phyloP scores from a whole-genome alignment of 768 basidiomycete species.

The Cubamyces lactineus region DNA sequence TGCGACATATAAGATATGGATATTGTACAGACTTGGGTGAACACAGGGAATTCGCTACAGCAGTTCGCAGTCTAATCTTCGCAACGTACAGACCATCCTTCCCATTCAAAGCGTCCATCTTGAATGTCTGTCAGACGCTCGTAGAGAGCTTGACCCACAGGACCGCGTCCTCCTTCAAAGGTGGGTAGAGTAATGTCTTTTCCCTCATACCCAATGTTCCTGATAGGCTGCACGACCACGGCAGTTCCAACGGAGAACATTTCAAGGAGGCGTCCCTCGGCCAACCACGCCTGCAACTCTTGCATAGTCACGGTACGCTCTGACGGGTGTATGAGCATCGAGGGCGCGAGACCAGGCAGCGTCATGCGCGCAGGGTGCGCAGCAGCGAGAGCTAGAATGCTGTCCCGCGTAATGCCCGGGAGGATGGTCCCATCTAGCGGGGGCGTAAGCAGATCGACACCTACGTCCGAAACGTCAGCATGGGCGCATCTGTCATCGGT shows the following conservation, averaged over 20 bases:
- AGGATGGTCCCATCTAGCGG: constrained; percentile 91
- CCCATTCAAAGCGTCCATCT: constrained; percentile 61
- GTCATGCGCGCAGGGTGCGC: constrained; percentile 49
- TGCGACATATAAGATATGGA: too few relatives aligned
- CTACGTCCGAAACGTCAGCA: constrained; percentile 36
- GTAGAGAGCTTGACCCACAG: constrained; percentile 69
- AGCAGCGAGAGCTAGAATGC: constrained; percentile 70
- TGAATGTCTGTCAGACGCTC: constrained; percentile 75
- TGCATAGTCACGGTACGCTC: constrained; percentile 52
- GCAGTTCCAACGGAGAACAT: constrained; percentile 87
- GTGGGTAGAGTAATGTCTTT: constrained; percentile 65
- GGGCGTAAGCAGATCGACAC: constrained; percentile 83
- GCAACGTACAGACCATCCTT: constrained; percentile 63
- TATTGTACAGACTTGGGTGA: too few relatives aligned
- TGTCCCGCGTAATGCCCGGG: constrained; percentile 89
- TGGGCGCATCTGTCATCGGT: not conserved
- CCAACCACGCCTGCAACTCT: constrained; percentile 47
- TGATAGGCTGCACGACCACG: constrained; percentile 71
- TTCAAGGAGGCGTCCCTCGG: constrained; percentile 72
- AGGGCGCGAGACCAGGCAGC: constrained; percentile 47
- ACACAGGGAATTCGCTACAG: too few relatives aligned
- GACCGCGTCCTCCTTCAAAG: constrained; percentile 50
- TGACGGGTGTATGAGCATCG: constrained; percentile 44
- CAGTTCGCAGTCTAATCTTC: not conserved
- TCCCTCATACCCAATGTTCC: constrained; percentile 73